Evolutionary conservation across 2,329 filamentous ascomycete species (phyloP).

Genomic region (Monosporascus sp.): DNA sequence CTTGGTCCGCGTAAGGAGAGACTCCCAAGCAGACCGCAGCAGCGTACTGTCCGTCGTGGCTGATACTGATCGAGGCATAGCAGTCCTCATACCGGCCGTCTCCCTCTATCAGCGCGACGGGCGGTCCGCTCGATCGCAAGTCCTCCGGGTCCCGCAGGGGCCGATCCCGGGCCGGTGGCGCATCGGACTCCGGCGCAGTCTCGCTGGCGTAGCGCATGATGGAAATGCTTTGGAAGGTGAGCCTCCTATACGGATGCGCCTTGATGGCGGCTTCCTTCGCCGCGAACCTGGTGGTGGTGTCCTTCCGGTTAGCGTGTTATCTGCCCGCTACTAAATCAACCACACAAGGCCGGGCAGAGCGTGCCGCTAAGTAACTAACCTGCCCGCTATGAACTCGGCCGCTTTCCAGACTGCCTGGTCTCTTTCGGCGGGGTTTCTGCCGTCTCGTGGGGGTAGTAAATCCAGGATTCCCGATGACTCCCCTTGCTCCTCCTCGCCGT

Average conservation of each 20-base stretch:
- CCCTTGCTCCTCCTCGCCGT: neutral
- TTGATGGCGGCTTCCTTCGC: constrained; percentile 74
- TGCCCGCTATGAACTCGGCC: constrained; percentile 38
- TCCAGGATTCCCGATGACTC: too few relatives aligned
- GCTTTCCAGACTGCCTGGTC: constrained; percentile 30
- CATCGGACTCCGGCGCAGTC: neutral
- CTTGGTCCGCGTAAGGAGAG: neutral
- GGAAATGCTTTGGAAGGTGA: constrained; percentile 59
- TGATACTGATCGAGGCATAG: constrained; percentile 71
- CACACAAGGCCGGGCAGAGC: neutral
- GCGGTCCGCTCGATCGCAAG: constrained; percentile 32
- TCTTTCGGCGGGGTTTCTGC: neutral
- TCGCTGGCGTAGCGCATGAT: constrained; percentile 25
- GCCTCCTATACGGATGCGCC: constrained; percentile 53
- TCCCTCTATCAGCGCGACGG: constrained; percentile 38
- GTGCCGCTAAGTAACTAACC: constrained; percentile 25
- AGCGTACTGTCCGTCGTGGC: constrained; percentile 81
- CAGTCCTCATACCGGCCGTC: constrained; percentile 32
- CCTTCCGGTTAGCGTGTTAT: neutral
- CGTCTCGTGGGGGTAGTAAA: too few relatives aligned
- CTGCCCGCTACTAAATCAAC: too few relatives aligned
- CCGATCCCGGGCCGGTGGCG: neutral
- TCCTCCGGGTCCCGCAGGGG: neutral
- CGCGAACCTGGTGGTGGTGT: constrained; percentile 46
- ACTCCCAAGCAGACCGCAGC: constrained; percentile 61